Base-by-base conservation (phyloP, 2,329 filamentous ascomycete genomes). In the Furcasterigmium sp. region DNA sequence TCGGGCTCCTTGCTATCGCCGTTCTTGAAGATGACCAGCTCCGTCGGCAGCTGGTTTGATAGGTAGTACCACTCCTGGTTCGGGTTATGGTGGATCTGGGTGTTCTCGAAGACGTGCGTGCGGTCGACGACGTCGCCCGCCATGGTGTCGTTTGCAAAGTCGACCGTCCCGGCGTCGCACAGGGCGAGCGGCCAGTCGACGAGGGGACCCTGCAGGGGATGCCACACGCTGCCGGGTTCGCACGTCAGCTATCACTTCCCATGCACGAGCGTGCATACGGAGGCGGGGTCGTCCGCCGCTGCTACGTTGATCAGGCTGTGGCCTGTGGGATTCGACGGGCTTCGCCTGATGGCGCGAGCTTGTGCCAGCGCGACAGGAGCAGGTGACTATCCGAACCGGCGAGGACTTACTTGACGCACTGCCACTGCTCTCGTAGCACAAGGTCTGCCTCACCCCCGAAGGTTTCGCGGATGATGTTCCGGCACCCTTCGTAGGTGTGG, bases 151-250 rank as follows among this genome's bases (percentile, higher is more conserved):
- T 41, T 46, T 4, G 34, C 42, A 15, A 44, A 44, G 40, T 54
- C 42, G 11, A 54, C 51, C 3, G 51, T 49, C 14, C 38, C 37
- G 4, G 51, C 52, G 29, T 53, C 51, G 29, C 51, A 53, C 11
- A 54, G 34, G 11, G 49, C 51, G 20, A 54, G 43, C 14, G 52
- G 52, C 52, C 51, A 53, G 44, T 54, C 52, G 37, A 50, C 45
- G 2, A 53, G 45, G 3, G 52, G 52, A 3, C 51, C 51, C 14
- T 15, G 29, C 3, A 54, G 41, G 5, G 52, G 52, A 40, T 53
- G 50, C 52, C 52, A 54, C 15, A 47, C 51, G 34, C 52, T 54
- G 41, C 5, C 51, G 46, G 19, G 53, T 52, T 50, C 11, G 8
- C 29, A 32, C 51, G 55, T 53, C 53, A 58, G 46, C 13, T 3